These are phyloP conservation scores for Bacidia rubella DNA, from an alignment of 495 filamentous ascomycete genomes.

Conservation along the genomic window DNA sequence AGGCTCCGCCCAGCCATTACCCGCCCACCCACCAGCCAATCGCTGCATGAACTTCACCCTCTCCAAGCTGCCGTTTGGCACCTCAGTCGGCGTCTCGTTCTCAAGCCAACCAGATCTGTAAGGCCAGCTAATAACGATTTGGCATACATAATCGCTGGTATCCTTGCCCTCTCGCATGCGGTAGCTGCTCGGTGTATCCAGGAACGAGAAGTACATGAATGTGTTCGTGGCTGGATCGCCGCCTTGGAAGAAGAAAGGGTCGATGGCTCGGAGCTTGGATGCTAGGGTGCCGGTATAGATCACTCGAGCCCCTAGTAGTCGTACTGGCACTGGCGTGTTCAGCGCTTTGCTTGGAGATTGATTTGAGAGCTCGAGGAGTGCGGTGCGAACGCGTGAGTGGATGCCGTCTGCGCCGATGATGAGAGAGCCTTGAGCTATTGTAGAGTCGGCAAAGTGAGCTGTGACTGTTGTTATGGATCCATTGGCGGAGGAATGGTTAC, in stretches of 20 bases:
- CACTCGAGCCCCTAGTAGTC: constrained; percentile 33
- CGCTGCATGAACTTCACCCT: constrained; percentile 34
- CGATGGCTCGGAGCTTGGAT: constrained; percentile 32
- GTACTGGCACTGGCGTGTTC: constrained; percentile 32
- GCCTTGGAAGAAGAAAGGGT: constrained; percentile 50
- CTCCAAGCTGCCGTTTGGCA: constrained; percentile 29
- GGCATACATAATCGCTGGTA: constrained; percentile 29
- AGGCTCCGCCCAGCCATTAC: constrained; percentile 41
- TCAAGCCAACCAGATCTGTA: constrained; percentile 23
- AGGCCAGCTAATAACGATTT: constrained; percentile 42
- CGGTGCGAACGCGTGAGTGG: constrained; percentile 30
- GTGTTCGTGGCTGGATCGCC: constrained; percentile 40
- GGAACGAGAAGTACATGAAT: constrained; percentile 42
- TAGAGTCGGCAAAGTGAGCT: constrained; percentile 39
- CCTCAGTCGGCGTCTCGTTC: constrained; percentile 15
- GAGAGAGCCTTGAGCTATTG: constrained; percentile 31
- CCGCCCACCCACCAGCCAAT: constrained; percentile 38
- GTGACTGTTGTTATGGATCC: constrained; percentile 27
- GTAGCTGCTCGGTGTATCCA: constrained; percentile 37
- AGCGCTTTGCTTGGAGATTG: constrained; percentile 19
- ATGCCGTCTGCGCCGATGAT: constrained; percentile 45
- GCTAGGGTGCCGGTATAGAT: constrained; percentile 29
- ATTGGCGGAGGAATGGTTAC: no score
- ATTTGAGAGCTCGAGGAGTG: constrained; percentile 23
- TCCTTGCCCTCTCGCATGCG: constrained; percentile 19